Evolutionary conservation across 1,139 yeast species (phyloP).

Genomic region (Debaryomyces singareniensis): DNA sequence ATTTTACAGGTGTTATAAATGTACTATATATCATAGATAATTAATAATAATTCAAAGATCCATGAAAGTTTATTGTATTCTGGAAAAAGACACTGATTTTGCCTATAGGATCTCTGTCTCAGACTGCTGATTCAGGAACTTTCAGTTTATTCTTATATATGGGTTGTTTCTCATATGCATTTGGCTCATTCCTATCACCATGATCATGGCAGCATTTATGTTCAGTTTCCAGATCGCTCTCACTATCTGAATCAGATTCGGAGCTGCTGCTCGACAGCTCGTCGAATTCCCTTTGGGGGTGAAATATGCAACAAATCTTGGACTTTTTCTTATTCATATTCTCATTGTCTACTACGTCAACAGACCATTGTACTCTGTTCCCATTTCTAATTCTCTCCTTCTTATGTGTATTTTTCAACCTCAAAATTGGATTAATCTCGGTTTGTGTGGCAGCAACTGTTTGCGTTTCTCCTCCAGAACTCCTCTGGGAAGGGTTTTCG

Average conservation of each 20-base stretch:
- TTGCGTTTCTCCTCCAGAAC: neutral
- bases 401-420: slow-evolving; percentile 1
- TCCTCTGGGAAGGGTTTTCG: too few relatives aligned
- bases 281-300: slow-evolving; percentile 71
- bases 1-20: too few relatives aligned
- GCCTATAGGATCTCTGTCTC: too few relatives aligned
- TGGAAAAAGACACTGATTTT: too few relatives aligned
- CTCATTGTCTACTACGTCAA: slow-evolving; percentile 86
- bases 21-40: too few relatives aligned
- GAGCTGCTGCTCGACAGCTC: slow-evolving; percentile 36
- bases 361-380: slow-evolving; percentile 72
- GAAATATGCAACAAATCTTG: slow-evolving; percentile 93
- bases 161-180: slow-evolving; percentile 75
- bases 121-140: neutral
- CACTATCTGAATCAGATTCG: slow-evolving; percentile 30
- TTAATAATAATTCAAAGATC: too few relatives aligned
- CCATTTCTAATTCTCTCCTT: slow-evolving; percentile 14
- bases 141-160: slow-evolving; percentile 32
- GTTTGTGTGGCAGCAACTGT: slow-evolving; percentile 2
- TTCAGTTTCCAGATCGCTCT: slow-evolving; percentile 4
- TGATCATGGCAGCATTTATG: slow-evolving; percentile 8
- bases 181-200: slow-evolving; percentile 36
- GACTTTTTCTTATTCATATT: slow-evolving; percentile 80
- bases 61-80: too few relatives aligned
- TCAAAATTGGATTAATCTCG: slow-evolving; percentile 4